These are phyloP conservation scores for Aspergillus bombycis DNA, from an alignment of 2,329 filamentous ascomycete genomes.

Conservation along the genomic window DNA sequence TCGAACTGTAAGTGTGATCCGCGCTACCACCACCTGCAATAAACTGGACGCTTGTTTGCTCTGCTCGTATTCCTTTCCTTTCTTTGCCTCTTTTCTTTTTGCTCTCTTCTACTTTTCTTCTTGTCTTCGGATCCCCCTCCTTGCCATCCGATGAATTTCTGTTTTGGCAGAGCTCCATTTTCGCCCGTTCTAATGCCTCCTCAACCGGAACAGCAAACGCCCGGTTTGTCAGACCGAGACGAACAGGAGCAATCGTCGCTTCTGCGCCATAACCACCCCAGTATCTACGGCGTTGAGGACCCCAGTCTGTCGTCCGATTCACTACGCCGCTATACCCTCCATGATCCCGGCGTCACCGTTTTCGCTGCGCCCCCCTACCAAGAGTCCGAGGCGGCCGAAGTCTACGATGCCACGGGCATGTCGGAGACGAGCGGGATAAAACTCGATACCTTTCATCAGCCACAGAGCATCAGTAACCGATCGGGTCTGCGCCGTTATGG, in stretches of 20 bases:
- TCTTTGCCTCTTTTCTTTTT: no score
- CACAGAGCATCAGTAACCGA: slow-evolving; percentile 73
- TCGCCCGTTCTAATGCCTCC: slow-evolving; percentile 1
- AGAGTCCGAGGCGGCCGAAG: slow-evolving; percentile 57
- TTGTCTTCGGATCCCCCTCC: background rate
- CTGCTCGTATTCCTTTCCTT: background rate
- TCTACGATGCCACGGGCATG: slow-evolving; percentile 53
- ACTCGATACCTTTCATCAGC: slow-evolving; percentile 67
- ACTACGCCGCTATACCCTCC: slow-evolving; percentile 36
- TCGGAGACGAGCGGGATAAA: slow-evolving; percentile 45
- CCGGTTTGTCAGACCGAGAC: slow-evolving; percentile 14
- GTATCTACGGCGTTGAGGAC: slow-evolving; percentile 51
- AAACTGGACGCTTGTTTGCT: background rate
- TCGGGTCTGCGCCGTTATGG: slow-evolving; percentile 77
- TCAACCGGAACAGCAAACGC: slow-evolving; percentile 10
- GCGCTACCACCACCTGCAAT: background rate
- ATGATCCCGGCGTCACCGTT: slow-evolving; percentile 57
- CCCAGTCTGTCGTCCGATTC: slow-evolving; percentile 44
- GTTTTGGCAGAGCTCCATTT: background rate
- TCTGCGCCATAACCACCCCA: slow-evolving; percentile 40
- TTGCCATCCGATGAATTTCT: background rate
- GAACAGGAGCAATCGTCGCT: slow-evolving; percentile 29
- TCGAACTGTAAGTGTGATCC: slow-evolving; percentile 4
- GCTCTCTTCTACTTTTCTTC: background rate
- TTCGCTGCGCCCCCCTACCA: slow-evolving; percentile 55